A percentile compares a stretch with the other conserved stretches of the same genome.
These are phyloP conservation scores for Penicillium digitatum DNA, from an alignment of 2,329 filamentous ascomycete genomes.

Conservation along the genomic window DNA sequence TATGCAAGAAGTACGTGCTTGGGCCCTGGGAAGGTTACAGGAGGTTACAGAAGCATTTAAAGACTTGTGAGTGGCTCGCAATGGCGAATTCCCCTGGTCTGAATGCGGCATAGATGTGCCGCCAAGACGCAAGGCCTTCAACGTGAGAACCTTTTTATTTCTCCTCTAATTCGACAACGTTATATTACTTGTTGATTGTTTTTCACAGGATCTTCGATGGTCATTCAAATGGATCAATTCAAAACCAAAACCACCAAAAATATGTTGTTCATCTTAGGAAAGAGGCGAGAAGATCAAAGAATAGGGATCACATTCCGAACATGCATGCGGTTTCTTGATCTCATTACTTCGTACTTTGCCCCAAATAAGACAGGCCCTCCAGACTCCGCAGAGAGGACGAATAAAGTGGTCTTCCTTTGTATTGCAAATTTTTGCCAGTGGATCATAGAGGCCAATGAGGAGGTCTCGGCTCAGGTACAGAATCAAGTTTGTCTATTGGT, in stretches of 20 bases:
- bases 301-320: not conserved
- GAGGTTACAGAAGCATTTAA: not conserved
- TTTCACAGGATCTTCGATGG: not conserved
- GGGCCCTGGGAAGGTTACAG: not conserved
- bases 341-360: not conserved
- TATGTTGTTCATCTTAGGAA: not conserved
- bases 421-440: constrained; percentile 3
- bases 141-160: not conserved
- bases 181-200: not conserved
- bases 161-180: not conserved
- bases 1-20: not conserved
- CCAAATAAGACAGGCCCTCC: too few species aligned
- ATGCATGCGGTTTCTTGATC: not conserved
- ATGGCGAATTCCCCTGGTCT: not conserved
- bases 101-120: constrained; percentile 18
- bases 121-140: constrained; percentile 2
- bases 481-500: not conserved
- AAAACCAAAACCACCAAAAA: not conserved
- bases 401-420: not conserved
- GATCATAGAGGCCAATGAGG: not conserved
- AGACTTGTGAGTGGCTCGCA: not conserved
- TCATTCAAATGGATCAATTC: not conserved
- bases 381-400: not conserved
- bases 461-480: not conserved
- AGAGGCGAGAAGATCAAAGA: not conserved